Base-by-base conservation (phyloP, 1,139 yeast species). In the Magnusiomyces tetraspermus region DNA sequence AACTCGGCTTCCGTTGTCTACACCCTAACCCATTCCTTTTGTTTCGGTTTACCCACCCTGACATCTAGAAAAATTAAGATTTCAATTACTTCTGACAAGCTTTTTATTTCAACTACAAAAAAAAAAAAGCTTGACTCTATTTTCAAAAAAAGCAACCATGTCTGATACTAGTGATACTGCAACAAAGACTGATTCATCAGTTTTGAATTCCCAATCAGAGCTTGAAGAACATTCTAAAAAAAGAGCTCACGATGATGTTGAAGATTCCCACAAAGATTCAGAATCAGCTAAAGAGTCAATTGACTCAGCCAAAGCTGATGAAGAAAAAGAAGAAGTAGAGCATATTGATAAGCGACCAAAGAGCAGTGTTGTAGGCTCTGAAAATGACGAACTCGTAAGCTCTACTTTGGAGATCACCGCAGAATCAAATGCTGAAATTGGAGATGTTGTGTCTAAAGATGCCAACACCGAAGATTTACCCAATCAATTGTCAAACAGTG, bases 401-500 rank as follows among this genome's bases (percentile, higher is more conserved):
- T 33, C 38, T 21, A 11, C 38, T 13, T 21, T 47, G 4, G 50
- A 46, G 22, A 33, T 23, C 21, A 51, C 51, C 19, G 49, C 52
- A 8, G 52, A 49, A 3, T 31, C 44, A 24, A 45, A 28, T 21
- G 51, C 50, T 17, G 51, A 42, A 31, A 33, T 33, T 6, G 37
- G 33, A 11, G 38, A 38, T 28, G 44, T 17, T 22, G 24, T 22
- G 3, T n/a, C 46, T 21, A 36, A 45, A 21, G 36, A 45, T 5
- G 45, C 24, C 4, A 45, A 51, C 23, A 19, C 40, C 3, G 51
- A 38, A 13, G 46, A 40, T 30, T 15, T 48, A 44, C 55, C 53
- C 15, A 38, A 43, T 19, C 51, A 51, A 19, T 26, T 48, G 11
- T 47, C 52, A 8, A 52, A 49, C 19, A 41, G 48, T 40, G 55